Evolutionary conservation across 108 stramenopile genomes (phyloP).

Genomic region (Cyclostephanos tholiformis): DNA sequence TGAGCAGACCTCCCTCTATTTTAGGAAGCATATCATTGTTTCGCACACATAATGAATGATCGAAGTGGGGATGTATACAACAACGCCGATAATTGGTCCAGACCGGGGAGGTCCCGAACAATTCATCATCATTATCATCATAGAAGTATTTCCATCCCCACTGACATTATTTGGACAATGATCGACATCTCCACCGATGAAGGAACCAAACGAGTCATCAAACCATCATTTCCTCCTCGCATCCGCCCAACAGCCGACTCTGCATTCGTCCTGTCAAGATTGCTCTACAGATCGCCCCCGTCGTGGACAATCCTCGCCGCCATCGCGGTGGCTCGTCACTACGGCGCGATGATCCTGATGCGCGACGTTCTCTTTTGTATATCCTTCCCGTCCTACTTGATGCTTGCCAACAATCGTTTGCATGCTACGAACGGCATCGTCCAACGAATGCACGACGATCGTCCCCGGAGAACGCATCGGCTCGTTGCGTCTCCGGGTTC

Average conservation of each 20-base stretch:
- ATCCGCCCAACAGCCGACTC: background rate
- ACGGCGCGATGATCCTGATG: background rate
- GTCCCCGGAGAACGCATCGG: constrained; percentile 8
- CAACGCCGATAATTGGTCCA: too few relatives aligned
- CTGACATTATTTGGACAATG: too few relatives aligned
- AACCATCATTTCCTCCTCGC: background rate
- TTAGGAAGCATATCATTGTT: too few relatives aligned
- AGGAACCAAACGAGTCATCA: background rate
- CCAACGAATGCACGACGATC: background rate
- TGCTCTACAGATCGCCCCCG: background rate
- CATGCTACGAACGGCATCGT: constrained; percentile 11
- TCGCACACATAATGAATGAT: too few relatives aligned
- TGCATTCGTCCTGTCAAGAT: background rate
- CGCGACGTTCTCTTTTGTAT: constrained; percentile 19
- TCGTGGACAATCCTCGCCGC: background rate
- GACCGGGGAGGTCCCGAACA: too few relatives aligned
- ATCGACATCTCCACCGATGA: background rate
- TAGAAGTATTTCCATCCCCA: too few relatives aligned
- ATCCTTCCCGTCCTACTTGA: constrained; percentile 18
- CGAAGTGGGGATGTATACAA: too few relatives aligned
- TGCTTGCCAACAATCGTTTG: constrained; percentile 9
- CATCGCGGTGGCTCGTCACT: background rate
- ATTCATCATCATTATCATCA: too few relatives aligned
- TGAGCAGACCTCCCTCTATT: too few relatives aligned
- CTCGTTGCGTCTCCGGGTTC: background rate